phyloP scores from a whole-genome alignment of 192 early-diverging fungal species.

The Funneliformis geosporum region DNA sequence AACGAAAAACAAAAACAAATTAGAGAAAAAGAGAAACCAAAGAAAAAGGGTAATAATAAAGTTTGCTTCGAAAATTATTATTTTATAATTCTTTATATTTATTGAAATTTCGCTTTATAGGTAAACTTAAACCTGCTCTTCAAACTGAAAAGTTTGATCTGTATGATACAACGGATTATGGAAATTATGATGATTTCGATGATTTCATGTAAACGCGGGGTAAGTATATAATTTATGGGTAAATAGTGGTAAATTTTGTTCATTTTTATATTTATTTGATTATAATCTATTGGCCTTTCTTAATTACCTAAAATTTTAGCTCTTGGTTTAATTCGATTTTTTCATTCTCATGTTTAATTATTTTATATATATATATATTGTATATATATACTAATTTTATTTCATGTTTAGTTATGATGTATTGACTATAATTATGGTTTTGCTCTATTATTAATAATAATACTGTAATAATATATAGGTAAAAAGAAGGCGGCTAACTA shows the following conservation, averaged over 20 bases:
- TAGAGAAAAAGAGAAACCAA: constrained; percentile 63
- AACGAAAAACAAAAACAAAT: constrained; percentile 73
- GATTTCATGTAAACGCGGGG: constrained; percentile 50
- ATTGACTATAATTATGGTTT: not conserved
- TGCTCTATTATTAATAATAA: not conserved
- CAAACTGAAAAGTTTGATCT: constrained; percentile 35
- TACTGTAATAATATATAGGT: not conserved
- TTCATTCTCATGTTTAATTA: not conserved
- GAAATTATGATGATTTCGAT: constrained; percentile 58
- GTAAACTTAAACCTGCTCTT: constrained; percentile 41
- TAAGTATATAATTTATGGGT: not conserved
- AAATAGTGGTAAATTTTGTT: not conserved
- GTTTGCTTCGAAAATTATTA: not conserved
- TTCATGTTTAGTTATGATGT: not conserved
- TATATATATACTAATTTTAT: not conserved
- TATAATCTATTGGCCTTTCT: not conserved
- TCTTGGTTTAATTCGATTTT: not conserved
- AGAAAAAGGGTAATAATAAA: constrained; percentile 59
- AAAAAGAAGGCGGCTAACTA: not conserved
- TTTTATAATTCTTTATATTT: not conserved
- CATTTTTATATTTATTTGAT: not conserved
- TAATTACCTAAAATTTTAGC: not conserved
- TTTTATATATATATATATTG: not conserved
- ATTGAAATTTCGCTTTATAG: not conserved
- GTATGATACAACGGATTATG: constrained; percentile 54